A percentile compares a stretch with the other conserved stretches of the same genome.
phyloP scores from a whole-genome alignment of 192 early-diverging fungal genomes.

The Neocallimastix lanati region DNA sequence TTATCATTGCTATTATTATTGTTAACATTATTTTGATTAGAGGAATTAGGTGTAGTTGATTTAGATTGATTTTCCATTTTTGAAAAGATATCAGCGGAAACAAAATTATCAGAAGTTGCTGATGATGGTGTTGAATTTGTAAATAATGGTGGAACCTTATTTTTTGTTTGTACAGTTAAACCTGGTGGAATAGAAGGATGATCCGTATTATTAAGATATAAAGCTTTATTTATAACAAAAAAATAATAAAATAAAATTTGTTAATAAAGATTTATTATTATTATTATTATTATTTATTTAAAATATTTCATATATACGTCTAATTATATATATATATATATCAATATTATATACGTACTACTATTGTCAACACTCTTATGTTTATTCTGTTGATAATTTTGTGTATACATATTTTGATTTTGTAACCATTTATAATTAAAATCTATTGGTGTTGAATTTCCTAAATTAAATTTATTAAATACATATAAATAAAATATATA shows the following conservation, averaged over 20 bases:
- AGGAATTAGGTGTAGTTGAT: background rate
- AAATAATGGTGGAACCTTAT: background rate
- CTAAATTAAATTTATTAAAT: background rate
- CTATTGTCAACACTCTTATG: no score
- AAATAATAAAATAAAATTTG: no score
- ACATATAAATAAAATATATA: no score
- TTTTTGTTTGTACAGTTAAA: background rate
- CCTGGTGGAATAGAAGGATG: background rate
- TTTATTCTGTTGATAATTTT: background rate
- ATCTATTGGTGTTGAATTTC: background rate
- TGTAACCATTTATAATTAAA: background rate
- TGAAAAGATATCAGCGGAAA: background rate
- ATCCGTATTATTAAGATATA: background rate
- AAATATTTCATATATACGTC: no score
- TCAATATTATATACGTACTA: no score
- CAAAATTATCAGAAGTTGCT: background rate
- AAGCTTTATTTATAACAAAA: background rate
- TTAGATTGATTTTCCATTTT: background rate
- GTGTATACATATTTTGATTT: background rate
- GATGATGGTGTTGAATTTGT: background rate
- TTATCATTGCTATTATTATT: background rate
- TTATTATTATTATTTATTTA: background rate
- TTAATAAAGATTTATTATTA: background rate
- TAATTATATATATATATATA: no score
- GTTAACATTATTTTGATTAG: background rate